These are phyloP conservation scores for Pyrenophora graminea DNA, from an alignment of 2,329 filamentous ascomycete species.

Conservation along the genomic window DNA sequence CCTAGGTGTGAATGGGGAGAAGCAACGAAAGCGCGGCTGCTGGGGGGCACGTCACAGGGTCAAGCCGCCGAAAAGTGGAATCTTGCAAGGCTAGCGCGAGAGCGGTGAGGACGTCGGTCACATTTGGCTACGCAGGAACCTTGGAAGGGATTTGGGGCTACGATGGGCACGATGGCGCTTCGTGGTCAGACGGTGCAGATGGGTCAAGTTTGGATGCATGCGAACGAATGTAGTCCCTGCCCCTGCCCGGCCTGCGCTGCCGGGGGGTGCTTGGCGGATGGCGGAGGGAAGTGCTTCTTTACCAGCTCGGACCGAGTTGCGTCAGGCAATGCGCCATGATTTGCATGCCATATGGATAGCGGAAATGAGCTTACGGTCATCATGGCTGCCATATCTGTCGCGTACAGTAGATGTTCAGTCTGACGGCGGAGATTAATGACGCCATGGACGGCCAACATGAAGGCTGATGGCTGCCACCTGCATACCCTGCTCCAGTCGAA, in stretches of 20 bases:
- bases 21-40: conserved; percentile 30
- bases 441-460: too few relatives aligned
- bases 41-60: conserved; percentile 40
- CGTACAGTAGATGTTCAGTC: too few relatives aligned
- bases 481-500: background rate
- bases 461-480: too few relatives aligned
- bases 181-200: conserved; percentile 32
- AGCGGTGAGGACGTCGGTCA: conserved; percentile 41
- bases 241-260: conserved; percentile 14
- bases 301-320: conserved; percentile 11
- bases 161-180: conserved; percentile 28
- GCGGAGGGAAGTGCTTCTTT: conserved; percentile 1
- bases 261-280: conserved; percentile 4
- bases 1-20: conserved; percentile 30
- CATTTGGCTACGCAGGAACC: conserved; percentile 34
- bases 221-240: conserved; percentile 20
- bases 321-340: conserved; percentile 16
- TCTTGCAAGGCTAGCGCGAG: conserved; percentile 24
- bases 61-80: conserved; percentile 25
- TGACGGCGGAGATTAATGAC: too few relatives aligned
- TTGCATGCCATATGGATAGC: background rate
- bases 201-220: conserved; percentile 19
- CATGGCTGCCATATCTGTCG: too few relatives aligned
- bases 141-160: conserved; percentile 13
- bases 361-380: too few relatives aligned